Evolutionary conservation across 345 rosid species (phyloP), one percentile per base, ranked within the genome.

Genomic region (Gossypium arboreum): DNA sequence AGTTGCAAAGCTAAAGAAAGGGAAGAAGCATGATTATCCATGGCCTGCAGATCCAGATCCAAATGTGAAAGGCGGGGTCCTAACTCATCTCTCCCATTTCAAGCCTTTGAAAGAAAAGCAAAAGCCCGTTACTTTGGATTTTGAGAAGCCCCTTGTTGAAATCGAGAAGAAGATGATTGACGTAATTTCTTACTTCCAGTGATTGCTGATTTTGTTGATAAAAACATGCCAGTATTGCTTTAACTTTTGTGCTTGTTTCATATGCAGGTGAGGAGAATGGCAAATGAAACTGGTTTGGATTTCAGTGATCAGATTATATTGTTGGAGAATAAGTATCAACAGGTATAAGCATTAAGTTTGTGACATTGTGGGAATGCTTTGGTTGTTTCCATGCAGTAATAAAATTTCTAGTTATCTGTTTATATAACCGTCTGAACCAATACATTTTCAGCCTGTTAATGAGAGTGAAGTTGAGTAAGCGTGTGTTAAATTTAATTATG

Each of bases 21-120:
- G 81, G 69, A 93, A 89, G 93, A 95, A 93, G 87, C 88, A 90
- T 15, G 98, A 92, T 51, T 87, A 90, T 77, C 98, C 99, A 0
- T 95, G 99, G 99, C 97, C 99, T 0, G 86, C 84, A 0, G 86
- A 93, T 87, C 92, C 97, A 34, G 99, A 95, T 85, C 96, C 94
- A 0, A 95, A 90, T 78, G 97, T 93, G 47, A 87, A 93, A 77
- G 99, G 98, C 27, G 98, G 97, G 68, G 76, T 91, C 73, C 91
- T 91, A 60, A 81, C 83, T 77, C 90, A 95, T 78, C 91, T 95
- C 34, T 90, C 99, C 0, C 79, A 70, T 74, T 95, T 95, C 79
- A 93, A 95, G 85, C 99, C 98, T 7, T 69, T 85, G 61, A 91
- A 85, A 76, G 86, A 85, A 80, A 81, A 79, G 79, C 94, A 81